These are phyloP conservation scores for Hygrocybe coccinea DNA, from an alignment of 768 basidiomycete species.

Conservation along the genomic window DNA sequence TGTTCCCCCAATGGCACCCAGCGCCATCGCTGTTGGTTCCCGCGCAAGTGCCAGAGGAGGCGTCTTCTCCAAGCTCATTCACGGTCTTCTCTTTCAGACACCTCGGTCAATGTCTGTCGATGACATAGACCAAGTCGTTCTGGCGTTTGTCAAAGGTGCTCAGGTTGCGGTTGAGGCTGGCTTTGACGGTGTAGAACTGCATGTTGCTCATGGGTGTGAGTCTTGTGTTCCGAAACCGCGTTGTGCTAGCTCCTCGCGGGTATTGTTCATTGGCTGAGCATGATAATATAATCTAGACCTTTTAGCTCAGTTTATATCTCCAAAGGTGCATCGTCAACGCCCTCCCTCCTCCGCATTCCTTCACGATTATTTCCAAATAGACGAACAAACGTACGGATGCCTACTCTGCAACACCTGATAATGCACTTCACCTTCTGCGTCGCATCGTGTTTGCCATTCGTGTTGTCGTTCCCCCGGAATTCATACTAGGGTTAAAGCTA, in stretches of 20 bases:
- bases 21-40: slow-evolving; percentile 49
- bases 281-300: slow-evolving; percentile 47
- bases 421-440: slow-evolving; percentile 51
- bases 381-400: slow-evolving; percentile 55
- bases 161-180: slow-evolving; percentile 58
- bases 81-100: slow-evolving; percentile 42
- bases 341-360: not conserved
- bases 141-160: slow-evolving; percentile 65
- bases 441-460: slow-evolving; percentile 11
- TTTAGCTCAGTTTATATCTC: slow-evolving; percentile 71
- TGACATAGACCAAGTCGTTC: slow-evolving; percentile 60
- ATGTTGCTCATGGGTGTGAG: slow-evolving; percentile 83
- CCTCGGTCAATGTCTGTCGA: slow-evolving; percentile 39
- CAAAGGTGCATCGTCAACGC: slow-evolving; percentile 44
- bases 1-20: slow-evolving; percentile 64
- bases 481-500: slow-evolving; percentile 73
- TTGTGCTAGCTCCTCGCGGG: not conserved
- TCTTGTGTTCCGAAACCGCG: slow-evolving; percentile 13
- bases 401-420: slow-evolving; percentile 39
- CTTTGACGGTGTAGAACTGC: slow-evolving; percentile 84
- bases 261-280: not conserved
- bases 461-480: slow-evolving; percentile 28
- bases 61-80: slow-evolving; percentile 33
- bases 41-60: slow-evolving; percentile 12
- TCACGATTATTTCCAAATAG: slow-evolving; percentile 8